phyloP scores from a whole-genome alignment of 345 rosid species.

The Syzygium aqueum region DNA sequence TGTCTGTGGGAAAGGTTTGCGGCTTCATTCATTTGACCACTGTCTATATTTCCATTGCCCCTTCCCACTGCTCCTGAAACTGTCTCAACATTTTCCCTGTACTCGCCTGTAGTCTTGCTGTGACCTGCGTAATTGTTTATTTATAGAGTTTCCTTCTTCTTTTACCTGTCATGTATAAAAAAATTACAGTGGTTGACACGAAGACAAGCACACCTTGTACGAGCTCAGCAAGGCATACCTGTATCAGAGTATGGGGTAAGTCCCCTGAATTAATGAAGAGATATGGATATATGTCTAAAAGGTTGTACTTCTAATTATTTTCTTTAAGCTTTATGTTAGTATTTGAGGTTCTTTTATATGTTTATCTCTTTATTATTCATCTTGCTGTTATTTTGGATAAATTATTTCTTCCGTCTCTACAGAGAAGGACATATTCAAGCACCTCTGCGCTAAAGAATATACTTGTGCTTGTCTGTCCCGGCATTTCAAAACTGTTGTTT shows the following conservation, averaged over 20 bases:
- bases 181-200: conserved; percentile 65
- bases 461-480: not conserved
- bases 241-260: conserved; percentile 91
- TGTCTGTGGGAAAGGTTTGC: conserved; percentile 69
- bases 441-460: not conserved
- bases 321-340: not conserved
- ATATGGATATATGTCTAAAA: not conserved
- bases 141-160: not conserved
- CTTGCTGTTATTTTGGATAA: not conserved
- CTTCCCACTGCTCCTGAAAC: not conserved
- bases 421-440: not conserved
- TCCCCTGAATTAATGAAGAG: not conserved
- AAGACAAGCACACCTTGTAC: conserved; percentile 72
- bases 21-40: not conserved
- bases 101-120: not conserved
- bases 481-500: not conserved
- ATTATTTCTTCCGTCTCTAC: not conserved
- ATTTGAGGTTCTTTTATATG: not conserved
- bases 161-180: not conserved
- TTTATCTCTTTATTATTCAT: not conserved
- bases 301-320: not conserved
- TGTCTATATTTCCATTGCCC: not conserved
- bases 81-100: not conserved
- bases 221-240: conserved; percentile 96
- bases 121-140: not conserved